Percentiles rank a stretch among this genome's conserved stretches.
phyloP scores from a whole-genome alignment of 306 rosid species.

The Medicago lupulina region DNA sequence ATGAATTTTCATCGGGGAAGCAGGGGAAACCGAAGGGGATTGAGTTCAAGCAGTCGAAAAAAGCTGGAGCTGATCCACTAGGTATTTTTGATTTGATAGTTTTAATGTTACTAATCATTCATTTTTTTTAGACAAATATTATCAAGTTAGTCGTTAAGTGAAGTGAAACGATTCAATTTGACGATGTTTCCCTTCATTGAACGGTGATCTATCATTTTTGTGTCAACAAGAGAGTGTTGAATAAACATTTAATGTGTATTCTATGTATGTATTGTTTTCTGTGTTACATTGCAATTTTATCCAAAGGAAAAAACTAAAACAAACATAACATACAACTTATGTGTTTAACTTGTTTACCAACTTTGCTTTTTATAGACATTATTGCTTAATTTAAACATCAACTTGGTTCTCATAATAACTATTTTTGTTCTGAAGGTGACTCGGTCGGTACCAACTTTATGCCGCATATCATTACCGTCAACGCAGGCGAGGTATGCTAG shows the following conservation, averaged over 20 bases:
- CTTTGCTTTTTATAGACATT: neutral
- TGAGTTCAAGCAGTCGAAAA: slow-evolving; percentile 65
- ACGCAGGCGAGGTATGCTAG: slow-evolving; percentile 69
- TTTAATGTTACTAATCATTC: neutral
- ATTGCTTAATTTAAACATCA: slow-evolving; percentile 9
- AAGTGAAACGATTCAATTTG: no score
- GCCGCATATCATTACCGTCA: slow-evolving; percentile 73
- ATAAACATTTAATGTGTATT: no score
- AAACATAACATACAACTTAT: no score
- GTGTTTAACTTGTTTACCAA: no score
- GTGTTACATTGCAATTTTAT: no score
- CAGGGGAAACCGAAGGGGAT: slow-evolving; percentile 62
- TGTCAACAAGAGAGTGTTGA: no score
- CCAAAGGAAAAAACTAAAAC: no score
- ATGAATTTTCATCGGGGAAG: slow-evolving; percentile 56
- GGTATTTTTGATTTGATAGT: slow-evolving; percentile 47
- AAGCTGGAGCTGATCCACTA: slow-evolving; percentile 54
- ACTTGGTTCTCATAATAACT: slow-evolving; percentile 26
- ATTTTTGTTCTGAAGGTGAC: slow-evolving; percentile 52
- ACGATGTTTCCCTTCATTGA: no score
- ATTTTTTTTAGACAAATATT: no score
- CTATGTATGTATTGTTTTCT: no score
- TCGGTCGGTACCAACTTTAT: slow-evolving; percentile 60
- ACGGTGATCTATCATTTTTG: no score
- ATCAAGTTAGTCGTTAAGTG: no score